phyloP scores from a whole-genome alignment of 148 eudicot genomes.

The Fallopia convolvulus region DNA sequence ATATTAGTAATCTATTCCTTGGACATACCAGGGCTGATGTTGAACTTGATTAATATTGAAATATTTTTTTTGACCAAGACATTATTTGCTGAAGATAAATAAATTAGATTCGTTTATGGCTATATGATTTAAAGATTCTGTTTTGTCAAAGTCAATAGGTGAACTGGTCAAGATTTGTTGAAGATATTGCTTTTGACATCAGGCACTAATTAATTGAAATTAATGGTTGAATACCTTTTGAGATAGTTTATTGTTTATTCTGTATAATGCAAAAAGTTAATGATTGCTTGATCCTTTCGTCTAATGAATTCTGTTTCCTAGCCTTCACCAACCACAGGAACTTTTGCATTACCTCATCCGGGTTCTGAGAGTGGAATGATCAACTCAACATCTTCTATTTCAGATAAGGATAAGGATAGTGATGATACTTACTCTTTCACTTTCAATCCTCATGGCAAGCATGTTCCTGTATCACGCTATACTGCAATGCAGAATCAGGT shows the following conservation, averaged over 20 bases:
- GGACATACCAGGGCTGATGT: neutral
- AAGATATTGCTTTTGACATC: neutral
- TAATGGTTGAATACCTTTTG: neutral
- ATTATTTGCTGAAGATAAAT: neutral
- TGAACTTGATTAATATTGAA: neutral
- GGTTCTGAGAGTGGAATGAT: conserved; percentile 25
- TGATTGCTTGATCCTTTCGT: conserved; percentile 3
- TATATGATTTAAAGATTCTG: neutral
- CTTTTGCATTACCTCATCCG: conserved; percentile 24
- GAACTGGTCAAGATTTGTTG: conserved; percentile 5
- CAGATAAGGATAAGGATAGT: conserved; percentile 23
- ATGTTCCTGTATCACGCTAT: conserved; percentile 18
- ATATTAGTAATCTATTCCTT: neutral
- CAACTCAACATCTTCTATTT: conserved; percentile 23
- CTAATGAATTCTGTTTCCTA: conserved; percentile 7
- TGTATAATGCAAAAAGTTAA: neutral
- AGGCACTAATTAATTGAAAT: neutral
- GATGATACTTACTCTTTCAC: conserved; percentile 25
- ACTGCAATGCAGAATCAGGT: conserved; percentile 34
- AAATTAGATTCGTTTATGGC: neutral
- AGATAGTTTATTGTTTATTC: neutral
- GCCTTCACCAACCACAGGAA: conserved; percentile 65
- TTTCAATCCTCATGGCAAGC: conserved; percentile 20
- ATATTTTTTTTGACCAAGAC: neutral
- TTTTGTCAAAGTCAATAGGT: conserved; percentile 1